These are phyloP conservation scores for Phialocephala sp. DNA, from an alignment of 2,329 filamentous ascomycete genomes.

Conservation along the genomic window DNA sequence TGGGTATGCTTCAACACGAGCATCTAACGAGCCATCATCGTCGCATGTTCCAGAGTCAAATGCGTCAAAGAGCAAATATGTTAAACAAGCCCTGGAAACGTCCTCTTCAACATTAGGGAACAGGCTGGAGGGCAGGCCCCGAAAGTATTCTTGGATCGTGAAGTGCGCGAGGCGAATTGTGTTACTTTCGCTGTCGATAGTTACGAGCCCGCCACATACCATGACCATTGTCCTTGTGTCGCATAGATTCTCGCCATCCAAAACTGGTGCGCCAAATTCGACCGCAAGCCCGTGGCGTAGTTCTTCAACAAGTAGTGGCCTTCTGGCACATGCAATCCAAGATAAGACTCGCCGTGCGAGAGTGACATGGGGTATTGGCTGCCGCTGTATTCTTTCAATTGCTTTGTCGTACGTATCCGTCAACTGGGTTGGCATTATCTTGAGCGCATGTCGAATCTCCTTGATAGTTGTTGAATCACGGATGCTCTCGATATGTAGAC, in stretches of 20 bases:
- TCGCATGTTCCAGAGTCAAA: slow-evolving; percentile 33
- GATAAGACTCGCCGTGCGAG: slow-evolving; percentile 21
- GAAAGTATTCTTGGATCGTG: slow-evolving; percentile 40
- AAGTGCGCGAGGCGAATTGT: slow-evolving; percentile 36
- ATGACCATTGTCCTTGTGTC: slow-evolving; percentile 19
- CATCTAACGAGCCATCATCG: slow-evolving; percentile 25
- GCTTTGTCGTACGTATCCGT: slow-evolving; percentile 46
- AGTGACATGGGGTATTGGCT: slow-evolving; percentile 10
- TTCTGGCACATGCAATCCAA: slow-evolving; percentile 50
- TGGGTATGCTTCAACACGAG: too few relatives aligned
- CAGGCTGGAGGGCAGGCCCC: slow-evolving; percentile 1
- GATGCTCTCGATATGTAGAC: slow-evolving; percentile 44
- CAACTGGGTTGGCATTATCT: slow-evolving; percentile 32
- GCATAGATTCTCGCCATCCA: slow-evolving; percentile 43
- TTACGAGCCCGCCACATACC: slow-evolving; percentile 35
- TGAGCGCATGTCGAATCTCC: slow-evolving; percentile 40
- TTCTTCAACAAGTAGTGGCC: slow-evolving; percentile 44
- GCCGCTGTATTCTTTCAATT: slow-evolving; percentile 45
- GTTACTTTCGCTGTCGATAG: slow-evolving; percentile 33
- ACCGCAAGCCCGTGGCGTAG: slow-evolving; percentile 51
- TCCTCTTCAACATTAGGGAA: slow-evolving; percentile 28
- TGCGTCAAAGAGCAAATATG: slow-evolving; percentile 38
- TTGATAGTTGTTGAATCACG: slow-evolving; percentile 37
- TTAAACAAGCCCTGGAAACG: slow-evolving; percentile 34
- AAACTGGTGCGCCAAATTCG: slow-evolving; percentile 32